phyloP scores from a whole-genome alignment of 1,284 basidiomycete genomes.

The Sphaerobolus stellatus region DNA sequence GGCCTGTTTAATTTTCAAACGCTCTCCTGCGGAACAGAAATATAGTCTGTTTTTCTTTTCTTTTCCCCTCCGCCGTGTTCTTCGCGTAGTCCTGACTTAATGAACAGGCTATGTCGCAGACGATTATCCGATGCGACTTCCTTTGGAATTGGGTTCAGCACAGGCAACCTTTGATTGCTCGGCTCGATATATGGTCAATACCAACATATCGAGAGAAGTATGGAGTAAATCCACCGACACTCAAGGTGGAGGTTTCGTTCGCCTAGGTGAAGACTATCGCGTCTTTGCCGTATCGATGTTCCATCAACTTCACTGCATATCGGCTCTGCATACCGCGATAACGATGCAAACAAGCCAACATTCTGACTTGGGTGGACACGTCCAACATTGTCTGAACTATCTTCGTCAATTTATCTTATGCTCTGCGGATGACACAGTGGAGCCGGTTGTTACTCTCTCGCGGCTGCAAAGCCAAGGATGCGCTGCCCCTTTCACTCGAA shows the following conservation, averaged over 20 bases:
- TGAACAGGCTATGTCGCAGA: not conserved
- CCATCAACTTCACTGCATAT: constrained; percentile 19
- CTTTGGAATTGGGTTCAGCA: not conserved
- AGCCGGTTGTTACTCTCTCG: constrained; percentile 22
- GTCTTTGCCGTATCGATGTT: constrained; percentile 16
- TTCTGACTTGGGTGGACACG: constrained; percentile 10
- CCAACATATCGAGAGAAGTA: not conserved
- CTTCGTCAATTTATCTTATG: constrained; percentile 37
- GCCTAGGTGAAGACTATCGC: constrained; percentile 14
- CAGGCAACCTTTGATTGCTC: not conserved
- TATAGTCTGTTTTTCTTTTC: no score
- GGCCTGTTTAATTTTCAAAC: no score
- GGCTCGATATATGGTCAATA: not conserved
- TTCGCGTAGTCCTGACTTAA: no score
- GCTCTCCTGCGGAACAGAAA: no score
- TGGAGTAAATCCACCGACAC: not conserved
- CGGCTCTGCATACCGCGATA: not conserved
- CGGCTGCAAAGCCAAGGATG: not conserved
- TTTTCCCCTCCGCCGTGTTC: no score
- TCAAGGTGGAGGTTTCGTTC: constrained; percentile 15
- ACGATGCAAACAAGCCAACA: not conserved
- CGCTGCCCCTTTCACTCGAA: not conserved
- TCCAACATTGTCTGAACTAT: constrained; percentile 31
- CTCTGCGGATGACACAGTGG: constrained; percentile 36
- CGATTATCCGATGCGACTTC: not conserved